Evolutionary conservation across 805 yeast species (phyloP), one percentile per base, ranked within the genome.

Genomic region (Barnettozyma botsteinii): DNA sequence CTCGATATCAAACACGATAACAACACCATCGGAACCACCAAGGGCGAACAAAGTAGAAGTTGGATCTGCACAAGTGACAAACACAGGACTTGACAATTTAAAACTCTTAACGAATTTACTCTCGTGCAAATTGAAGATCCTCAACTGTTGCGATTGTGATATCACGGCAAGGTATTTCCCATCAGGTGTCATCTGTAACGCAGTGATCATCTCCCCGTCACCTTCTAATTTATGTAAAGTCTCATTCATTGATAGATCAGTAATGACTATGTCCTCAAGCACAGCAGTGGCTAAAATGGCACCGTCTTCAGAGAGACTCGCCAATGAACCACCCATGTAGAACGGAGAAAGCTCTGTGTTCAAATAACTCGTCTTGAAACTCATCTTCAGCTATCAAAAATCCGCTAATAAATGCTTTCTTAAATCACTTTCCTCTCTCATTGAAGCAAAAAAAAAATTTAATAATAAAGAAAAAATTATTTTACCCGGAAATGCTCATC

Each of bases 21-120:
- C 83, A 31, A 79, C 74, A 35, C 98, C 98, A 61, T 93, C 98
- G 1, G 97, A 84, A 34, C 95, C 88, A 29, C 99, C 99, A 55
- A 93, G 80, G 15, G 96, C 95, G 54, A 89, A 76, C 27, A 93
- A 67, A 3, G 95, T 79, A 3, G 95, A 81, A 0, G 97, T 86
- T 3, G 74, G 58, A 60, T 93, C 98, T 18, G 75, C 76, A 10
- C 82, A 69, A 33, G 87, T 72, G 10, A 87, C 81, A 59, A 85
- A 85, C 2, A 85, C 83, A 1, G 97, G 96, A 1, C 96, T 81
- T 3, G 86, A 66, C 33, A 84, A 57, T 56, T 75, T 81, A 64
- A 73, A 71, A 13, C 69, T 65, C 53, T 77, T 78, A 42, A 67
- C 56, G 40, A 78, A 55, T 30, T 63, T 56, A 9, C 57, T 49